phyloP scores from a whole-genome alignment of 331 rosid species.

The Acacia concinna region DNA sequence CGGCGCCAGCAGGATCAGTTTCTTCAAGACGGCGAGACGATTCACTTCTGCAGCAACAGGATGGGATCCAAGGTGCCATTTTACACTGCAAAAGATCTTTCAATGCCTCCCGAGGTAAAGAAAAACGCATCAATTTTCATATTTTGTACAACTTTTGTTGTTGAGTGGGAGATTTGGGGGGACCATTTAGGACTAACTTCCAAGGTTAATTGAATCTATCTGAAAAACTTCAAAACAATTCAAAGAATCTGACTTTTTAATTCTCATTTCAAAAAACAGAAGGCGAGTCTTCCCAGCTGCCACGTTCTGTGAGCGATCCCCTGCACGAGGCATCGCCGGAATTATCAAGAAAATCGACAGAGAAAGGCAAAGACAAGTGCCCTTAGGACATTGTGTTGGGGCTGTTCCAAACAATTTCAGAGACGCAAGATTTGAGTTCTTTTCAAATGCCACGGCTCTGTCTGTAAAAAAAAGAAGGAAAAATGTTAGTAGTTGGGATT shows the following conservation, averaged over 20 bases:
- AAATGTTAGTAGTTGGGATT: constrained; percentile 20
- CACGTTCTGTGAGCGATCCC: constrained; percentile 64
- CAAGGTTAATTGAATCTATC: neutral
- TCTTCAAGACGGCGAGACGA: constrained; percentile 73
- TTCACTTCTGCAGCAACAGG: constrained; percentile 90
- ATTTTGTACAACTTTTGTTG: neutral
- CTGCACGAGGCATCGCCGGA: constrained; percentile 47
- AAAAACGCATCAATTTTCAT: neutral
- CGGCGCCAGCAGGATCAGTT: constrained; percentile 48
- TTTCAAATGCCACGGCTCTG: neutral
- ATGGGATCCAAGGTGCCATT: constrained; percentile 95
- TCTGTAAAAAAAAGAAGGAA: constrained; percentile 32
- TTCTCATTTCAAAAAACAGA: constrained; percentile 31
- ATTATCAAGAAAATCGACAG: constrained; percentile 39
- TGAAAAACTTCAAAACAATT: neutral
- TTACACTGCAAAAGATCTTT: constrained; percentile 95
- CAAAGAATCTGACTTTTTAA: neutral
- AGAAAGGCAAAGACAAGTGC: constrained; percentile 32
- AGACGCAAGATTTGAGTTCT: neutral
- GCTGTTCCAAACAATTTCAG: neutral
- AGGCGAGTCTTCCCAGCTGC: constrained; percentile 52
- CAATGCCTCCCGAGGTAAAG: constrained; percentile 70
- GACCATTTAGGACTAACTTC: neutral
- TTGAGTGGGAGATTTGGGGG: neutral
- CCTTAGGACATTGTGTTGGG: neutral